Base-by-base conservation (phyloP, 1,284 basidiomycete genomes). In the Austropuccinia psidii region DNA sequence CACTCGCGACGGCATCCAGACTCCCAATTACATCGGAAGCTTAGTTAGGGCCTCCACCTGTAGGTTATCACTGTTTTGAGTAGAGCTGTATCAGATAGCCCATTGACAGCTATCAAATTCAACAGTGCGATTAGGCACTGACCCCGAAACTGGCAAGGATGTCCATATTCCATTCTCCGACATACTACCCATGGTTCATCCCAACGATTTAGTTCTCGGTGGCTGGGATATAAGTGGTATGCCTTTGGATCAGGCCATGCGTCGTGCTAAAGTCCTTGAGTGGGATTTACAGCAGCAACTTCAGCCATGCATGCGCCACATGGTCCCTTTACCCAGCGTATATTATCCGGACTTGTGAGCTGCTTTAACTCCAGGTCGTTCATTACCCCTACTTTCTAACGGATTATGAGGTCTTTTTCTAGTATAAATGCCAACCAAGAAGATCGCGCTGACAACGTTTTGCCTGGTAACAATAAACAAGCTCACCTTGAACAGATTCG, bases 241-340 rank as follows among this genome's bases (percentile, higher is more conserved):
- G 54, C 82, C 87, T 67, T 86, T 98, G 83, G 93, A 97, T 83
- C 86, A 89, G 82, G 93, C 96, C 35, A 97, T 98, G 93, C 84
- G 86, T 76, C 91, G 95, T 77, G 90, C 93, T 72, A 86, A 93
- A 82, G 95, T 98, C 70, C 87, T 98, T 76, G 91, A 97, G 82
- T 98, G 90, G 80, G 95, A 98, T 82, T 87, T 98, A 73, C 95
- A 98, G 85, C 90, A 93, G 80, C 95, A 98, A 83, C 88, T 98
- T 76, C 88, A 85, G 29, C 91, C 93, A 8, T 84, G 88, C 81
- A 91, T 98, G 90, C 85, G 88, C 45, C 84, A 86, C 75, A 85
- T 95, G 79, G 86, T 87, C 78, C 96, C 95, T 57, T 86, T 98
- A 65, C 94, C 94, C 5, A 94, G 91, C 58, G 89, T 98, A 83